These are phyloP conservation scores for Paramecium bursaria DNA, from an alignment of 73 alveolate species.

Conservation along the genomic window DNA sequence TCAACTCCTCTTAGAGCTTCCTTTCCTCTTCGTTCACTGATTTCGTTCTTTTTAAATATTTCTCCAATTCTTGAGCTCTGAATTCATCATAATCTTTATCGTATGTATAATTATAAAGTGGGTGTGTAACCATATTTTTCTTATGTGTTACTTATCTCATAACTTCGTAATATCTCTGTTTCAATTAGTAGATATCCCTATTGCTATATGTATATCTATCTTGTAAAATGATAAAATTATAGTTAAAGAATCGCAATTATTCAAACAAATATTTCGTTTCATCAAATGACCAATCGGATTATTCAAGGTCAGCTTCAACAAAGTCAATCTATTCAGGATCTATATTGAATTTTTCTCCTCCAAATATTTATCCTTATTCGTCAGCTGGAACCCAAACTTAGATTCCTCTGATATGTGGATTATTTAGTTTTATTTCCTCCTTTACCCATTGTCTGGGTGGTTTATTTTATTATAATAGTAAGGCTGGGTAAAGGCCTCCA, in stretches of 20 bases:
- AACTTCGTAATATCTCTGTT: conserved; percentile 62
- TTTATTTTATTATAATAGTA: conserved; percentile 12
- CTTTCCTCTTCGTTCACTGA: conserved; percentile 59
- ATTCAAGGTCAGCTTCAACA: conserved; percentile 26
- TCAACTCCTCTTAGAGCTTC: conserved; percentile 41
- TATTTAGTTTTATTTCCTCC: conserved; percentile 37
- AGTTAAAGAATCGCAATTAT: conserved; percentile 30
- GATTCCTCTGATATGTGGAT: conserved; percentile 20
- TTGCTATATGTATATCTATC: conserved; percentile 62
- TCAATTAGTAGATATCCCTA: conserved; percentile 58
- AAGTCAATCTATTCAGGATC: conserved; percentile 54
- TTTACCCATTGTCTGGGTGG: conserved; percentile 50
- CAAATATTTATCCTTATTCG: conserved; percentile 49
- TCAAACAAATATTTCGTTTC: conserved; percentile 63
- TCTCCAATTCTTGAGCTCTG: conserved; percentile 64
- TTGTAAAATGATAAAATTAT: conserved; percentile 46
- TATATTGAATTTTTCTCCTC: conserved; percentile 67
- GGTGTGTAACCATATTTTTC: conserved; percentile 23
- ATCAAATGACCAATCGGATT: conserved; percentile 49
- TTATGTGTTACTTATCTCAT: conserved; percentile 32
- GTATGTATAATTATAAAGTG: conserved; percentile 61
- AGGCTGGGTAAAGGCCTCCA: conserved; percentile 64
- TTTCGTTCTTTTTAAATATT: conserved; percentile 64
- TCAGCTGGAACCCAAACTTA: conserved; percentile 64
- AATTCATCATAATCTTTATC: conserved; percentile 69